Conservation (phyloP, 2,329 filamentous ascomycete genomes). For the Penicillium griseofulvum region DNA sequence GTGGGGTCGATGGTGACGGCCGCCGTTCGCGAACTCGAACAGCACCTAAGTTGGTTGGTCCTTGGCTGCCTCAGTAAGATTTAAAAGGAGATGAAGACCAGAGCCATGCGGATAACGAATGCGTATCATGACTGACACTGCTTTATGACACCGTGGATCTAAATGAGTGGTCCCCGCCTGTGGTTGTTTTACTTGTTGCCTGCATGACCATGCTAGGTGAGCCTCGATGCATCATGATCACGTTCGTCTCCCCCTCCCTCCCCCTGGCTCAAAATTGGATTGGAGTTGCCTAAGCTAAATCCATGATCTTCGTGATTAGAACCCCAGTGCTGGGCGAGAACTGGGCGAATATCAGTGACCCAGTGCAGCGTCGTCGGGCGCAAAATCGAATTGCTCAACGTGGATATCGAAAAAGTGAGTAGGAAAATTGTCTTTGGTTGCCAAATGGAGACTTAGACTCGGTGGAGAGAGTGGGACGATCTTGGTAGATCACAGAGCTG, state of each 20-base stretch:
- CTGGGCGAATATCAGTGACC: constrained; percentile 13
- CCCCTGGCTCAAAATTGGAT: neutral
- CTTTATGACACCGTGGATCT: neutral
- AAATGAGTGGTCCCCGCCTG: neutral
- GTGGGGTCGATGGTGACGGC: neutral
- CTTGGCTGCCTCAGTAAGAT: neutral
- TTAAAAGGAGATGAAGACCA: neutral
- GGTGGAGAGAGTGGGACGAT: neutral
- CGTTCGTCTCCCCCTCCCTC: neutral
- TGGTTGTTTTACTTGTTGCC: neutral
- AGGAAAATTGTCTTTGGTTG: neutral
- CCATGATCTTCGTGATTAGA: neutral
- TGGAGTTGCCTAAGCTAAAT: constrained; percentile 2
- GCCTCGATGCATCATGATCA: constrained; percentile 2
- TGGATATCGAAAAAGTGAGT: constrained; percentile 9
- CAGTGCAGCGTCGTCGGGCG: constrained; percentile 10
- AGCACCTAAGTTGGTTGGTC: neutral
- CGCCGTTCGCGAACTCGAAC: no score
- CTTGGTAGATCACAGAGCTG: neutral
- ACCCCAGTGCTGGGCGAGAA: constrained; percentile 7
- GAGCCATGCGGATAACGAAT: neutral
- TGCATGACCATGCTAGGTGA: constrained; percentile 3
- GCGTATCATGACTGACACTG: neutral
- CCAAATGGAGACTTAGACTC: neutral
- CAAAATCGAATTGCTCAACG: constrained; percentile 13